Evolutionary conservation across 495 filamentous ascomycete species (phyloP).

Genomic region (Parmelia sp.): DNA sequence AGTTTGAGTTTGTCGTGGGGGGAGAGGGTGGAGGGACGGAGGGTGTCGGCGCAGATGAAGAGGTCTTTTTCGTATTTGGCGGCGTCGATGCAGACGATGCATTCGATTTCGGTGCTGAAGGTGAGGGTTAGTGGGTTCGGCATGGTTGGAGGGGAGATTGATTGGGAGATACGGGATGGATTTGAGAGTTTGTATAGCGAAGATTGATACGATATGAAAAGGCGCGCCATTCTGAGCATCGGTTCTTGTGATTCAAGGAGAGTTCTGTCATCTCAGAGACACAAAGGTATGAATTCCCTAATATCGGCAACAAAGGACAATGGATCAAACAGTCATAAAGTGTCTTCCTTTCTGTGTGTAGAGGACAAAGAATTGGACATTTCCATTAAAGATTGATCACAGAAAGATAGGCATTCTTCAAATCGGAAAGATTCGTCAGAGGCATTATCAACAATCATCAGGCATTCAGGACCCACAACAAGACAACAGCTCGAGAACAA

Average conservation of each 20-base stretch:
- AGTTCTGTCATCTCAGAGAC: background rate
- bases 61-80: background rate
- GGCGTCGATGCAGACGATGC: slow-evolving; percentile 16
- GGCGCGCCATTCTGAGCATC: background rate
- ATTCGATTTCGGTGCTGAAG: slow-evolving; percentile 28
- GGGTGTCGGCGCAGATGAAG: background rate
- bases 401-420: too few relatives aligned
- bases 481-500: too few relatives aligned
- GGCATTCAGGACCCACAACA: too few relatives aligned
- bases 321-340: background rate
- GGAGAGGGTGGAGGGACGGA: background rate
- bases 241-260: background rate
- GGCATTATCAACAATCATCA: too few relatives aligned
- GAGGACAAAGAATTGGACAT: too few relatives aligned
- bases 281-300: background rate
- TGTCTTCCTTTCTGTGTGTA: too few relatives aligned
- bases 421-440: too few relatives aligned
- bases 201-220: too few relatives aligned
- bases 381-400: too few relatives aligned
- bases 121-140: slow-evolving; percentile 16
- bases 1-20: background rate
- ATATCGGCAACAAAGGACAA: background rate
- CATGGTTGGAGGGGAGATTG: background rate
- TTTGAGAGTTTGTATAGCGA: background rate
- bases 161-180: background rate